phyloP scores from a whole-genome alignment of 495 filamentous ascomycete species.

The Poronia punctata region DNA sequence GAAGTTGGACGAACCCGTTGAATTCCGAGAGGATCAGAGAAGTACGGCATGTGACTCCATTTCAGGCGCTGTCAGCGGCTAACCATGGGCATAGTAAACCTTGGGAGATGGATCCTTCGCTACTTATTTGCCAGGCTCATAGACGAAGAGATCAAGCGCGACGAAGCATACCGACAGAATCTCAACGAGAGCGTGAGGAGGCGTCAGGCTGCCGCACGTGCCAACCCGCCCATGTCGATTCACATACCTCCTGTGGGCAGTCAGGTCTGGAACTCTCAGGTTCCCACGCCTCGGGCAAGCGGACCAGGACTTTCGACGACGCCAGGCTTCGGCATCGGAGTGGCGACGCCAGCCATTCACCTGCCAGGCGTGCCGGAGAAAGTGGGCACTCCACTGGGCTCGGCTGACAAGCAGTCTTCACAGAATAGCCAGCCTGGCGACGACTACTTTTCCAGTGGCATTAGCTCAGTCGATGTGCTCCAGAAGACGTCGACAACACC shows the following conservation, averaged over 20 bases:
- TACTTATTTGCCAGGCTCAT: slow-evolving; percentile 88
- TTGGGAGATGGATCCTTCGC: slow-evolving; percentile 93
- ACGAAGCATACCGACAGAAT: slow-evolving; percentile 61
- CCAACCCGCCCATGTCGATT: slow-evolving; percentile 58
- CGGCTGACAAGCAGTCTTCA: slow-evolving; percentile 31
- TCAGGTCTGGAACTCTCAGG: slow-evolving; percentile 31
- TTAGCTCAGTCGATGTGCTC: slow-evolving; percentile 30
- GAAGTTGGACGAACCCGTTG: slow-evolving; percentile 58
- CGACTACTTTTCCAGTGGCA: slow-evolving; percentile 42
- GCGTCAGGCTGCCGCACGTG: slow-evolving; percentile 42
- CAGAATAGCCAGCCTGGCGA: slow-evolving; percentile 33
- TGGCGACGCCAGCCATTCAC: slow-evolving; percentile 62
- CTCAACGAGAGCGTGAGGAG: slow-evolving; percentile 57
- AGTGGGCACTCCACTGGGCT: slow-evolving; percentile 26
- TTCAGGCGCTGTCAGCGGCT: not conserved
- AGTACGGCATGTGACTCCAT: slow-evolving; percentile 49
- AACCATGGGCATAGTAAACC: slow-evolving; percentile 60
- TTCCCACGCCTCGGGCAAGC: slow-evolving; percentile 57
- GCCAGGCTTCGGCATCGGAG: slow-evolving; percentile 68
- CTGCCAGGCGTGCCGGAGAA: slow-evolving; percentile 36
- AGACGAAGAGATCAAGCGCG: slow-evolving; percentile 78
- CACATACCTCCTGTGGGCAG: slow-evolving; percentile 57
- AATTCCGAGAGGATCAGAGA: slow-evolving; percentile 89
- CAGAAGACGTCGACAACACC: slow-evolving; percentile 29
- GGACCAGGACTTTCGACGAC: slow-evolving; percentile 54